A percentile compares a stretch with the other conserved stretches of the same genome.
phyloP scores from a whole-genome alignment of 148 eudicot species.

The Nepenthes mirabilis region DNA sequence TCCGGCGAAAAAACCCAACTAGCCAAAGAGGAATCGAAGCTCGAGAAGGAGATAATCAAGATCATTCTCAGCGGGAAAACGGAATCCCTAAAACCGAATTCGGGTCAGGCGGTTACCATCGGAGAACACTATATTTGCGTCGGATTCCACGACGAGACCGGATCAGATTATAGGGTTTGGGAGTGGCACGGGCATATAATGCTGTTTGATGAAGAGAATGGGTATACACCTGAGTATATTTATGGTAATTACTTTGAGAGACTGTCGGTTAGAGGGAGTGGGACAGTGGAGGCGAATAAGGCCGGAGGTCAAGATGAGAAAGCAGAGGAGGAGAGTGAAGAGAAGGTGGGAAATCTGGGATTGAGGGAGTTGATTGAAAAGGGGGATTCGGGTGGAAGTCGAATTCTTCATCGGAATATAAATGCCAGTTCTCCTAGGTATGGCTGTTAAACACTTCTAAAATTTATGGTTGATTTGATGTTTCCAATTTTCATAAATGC shows the following conservation, averaged over 20 bases:
- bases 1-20: conserved; percentile 20
- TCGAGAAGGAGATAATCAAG: conserved; percentile 66
- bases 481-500: too few species aligned
- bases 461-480: background rate
- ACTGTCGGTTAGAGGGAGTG: conserved; percentile 8
- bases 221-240: conserved; percentile 79
- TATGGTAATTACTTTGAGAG: conserved; percentile 96
- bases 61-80: conserved; percentile 51
- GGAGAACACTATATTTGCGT: conserved; percentile 86
- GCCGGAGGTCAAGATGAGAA: conserved; percentile 5
- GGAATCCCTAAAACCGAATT: conserved; percentile 70
- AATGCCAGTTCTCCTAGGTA: conserved; percentile 16
- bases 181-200: conserved; percentile 98
- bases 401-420: conserved; percentile 59
- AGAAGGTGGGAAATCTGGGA: conserved; percentile 33
- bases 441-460: background rate
- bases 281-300: conserved; percentile 3
- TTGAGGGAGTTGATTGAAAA: conserved; percentile 55
- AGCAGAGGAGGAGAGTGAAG: conserved; percentile 12
- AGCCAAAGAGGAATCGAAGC: conserved; percentile 65
- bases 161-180: conserved; percentile 90
- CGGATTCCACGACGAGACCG: conserved; percentile 69
- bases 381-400: conserved; percentile 21
- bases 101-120: conserved; percentile 77
- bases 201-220: conserved; percentile 83